Evolutionary conservation across 805 yeast genomes (phyloP).

Genomic region (Ogataea polymorpha): DNA sequence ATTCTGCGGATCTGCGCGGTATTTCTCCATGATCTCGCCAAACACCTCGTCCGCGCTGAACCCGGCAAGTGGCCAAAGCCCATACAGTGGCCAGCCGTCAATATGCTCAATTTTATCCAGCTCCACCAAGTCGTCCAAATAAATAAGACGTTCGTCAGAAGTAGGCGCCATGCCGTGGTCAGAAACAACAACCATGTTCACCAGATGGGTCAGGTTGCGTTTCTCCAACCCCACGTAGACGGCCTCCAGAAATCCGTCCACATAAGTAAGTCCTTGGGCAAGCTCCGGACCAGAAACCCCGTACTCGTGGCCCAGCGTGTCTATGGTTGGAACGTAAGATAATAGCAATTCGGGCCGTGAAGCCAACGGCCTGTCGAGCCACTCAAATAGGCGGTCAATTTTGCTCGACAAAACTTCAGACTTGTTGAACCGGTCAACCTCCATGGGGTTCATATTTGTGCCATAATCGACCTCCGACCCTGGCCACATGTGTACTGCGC

Average conservation of each 20-base stretch:
- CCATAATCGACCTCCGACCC: constrained; percentile 74
- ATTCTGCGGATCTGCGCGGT: constrained; percentile 27
- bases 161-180: constrained; percentile 97
- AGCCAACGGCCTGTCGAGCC: constrained; percentile 60
- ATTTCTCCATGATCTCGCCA: constrained; percentile 37
- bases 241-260: constrained; percentile 60
- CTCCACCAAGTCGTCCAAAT: constrained; percentile 69
- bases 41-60: constrained; percentile 43
- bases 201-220: constrained; percentile 61
- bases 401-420: constrained; percentile 59
- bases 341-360: constrained; percentile 73
- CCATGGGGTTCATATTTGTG: constrained; percentile 43
- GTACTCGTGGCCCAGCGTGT: constrained; percentile 67
- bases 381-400: constrained; percentile 51
- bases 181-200: constrained; percentile 74
- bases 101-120: constrained; percentile 51
- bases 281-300: constrained; percentile 67
- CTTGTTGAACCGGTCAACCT: constrained; percentile 62
- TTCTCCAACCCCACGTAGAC: constrained; percentile 44
- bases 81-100: constrained; percentile 87
- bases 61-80: constrained; percentile 56
- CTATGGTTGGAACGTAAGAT: constrained; percentile 78
- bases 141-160: constrained; percentile 61
- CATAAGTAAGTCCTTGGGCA: constrained; percentile 50
- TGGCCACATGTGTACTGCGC: constrained; percentile 97